Evolutionary conservation across 2,329 filamentous ascomycete genomes (phyloP).

Genomic region (Alternaria panax): DNA sequence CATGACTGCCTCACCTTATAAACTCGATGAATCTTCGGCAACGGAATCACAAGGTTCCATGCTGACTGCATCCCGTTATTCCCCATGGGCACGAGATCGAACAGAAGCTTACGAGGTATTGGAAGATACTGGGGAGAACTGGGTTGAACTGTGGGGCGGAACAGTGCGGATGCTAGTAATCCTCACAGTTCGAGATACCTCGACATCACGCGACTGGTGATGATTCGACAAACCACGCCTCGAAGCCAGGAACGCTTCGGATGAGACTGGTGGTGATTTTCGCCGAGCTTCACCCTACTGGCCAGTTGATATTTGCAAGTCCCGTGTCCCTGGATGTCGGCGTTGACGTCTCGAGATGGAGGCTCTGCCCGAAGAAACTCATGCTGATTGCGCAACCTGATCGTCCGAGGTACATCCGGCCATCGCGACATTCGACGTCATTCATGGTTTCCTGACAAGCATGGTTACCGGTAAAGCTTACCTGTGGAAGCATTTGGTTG

Average conservation of each 20-base stretch:
- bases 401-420: not conserved
- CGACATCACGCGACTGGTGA: conserved; percentile 1
- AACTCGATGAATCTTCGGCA: not conserved
- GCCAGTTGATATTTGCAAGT: not conserved
- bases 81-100: not conserved
- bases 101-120: not conserved
- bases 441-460: not conserved
- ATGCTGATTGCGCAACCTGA: not conserved
- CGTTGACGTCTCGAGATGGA: not conserved
- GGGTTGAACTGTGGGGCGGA: conserved; percentile 7
- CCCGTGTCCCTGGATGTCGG: not conserved
- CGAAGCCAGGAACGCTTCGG: not conserved
- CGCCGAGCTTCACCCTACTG: not conserved
- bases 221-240: not conserved
- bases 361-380: not conserved
- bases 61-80: not conserved
- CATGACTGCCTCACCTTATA: not conserved
- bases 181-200: not conserved
- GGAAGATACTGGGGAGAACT: not conserved
- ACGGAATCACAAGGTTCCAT: not conserved
- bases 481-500: not conserved
- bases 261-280: not conserved
- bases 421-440: not conserved
- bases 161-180: conserved; percentile 4
- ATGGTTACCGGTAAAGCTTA: conserved; percentile 1